Evolutionary conservation across 768 basidiomycete genomes (phyloP).

Genomic region (Suillus brevipes): DNA sequence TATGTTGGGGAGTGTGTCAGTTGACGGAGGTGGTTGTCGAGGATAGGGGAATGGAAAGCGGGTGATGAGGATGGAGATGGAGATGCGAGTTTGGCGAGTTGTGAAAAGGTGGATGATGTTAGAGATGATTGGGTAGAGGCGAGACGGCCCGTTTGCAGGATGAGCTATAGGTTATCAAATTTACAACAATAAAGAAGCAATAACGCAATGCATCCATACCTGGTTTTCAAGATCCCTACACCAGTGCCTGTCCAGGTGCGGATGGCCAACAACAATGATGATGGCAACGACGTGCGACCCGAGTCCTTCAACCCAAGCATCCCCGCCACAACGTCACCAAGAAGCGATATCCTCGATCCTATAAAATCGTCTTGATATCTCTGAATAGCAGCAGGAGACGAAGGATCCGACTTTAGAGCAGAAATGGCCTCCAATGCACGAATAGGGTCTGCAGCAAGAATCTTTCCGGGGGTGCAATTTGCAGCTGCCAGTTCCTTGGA

Average conservation of each 20-base stretch:
- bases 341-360: constrained; percentile 55
- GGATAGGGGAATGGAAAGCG: constrained; percentile 50
- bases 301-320: constrained; percentile 13
- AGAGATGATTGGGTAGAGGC: constrained; percentile 46
- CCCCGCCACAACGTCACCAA: constrained; percentile 42
- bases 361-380: constrained; percentile 63
- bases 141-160: constrained; percentile 64
- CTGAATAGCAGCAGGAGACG: constrained; percentile 53
- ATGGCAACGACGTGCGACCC: constrained; percentile 5
- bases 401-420: constrained; percentile 45
- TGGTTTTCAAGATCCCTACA: constrained; percentile 51
- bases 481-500: constrained; percentile 24
- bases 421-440: constrained; percentile 58
- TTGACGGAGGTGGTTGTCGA: constrained; percentile 60
- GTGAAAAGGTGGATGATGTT: constrained; percentile 39
- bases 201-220: constrained; percentile 31
- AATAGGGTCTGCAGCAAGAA: constrained; percentile 56
- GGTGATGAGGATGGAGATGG: constrained; percentile 24
- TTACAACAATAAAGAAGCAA: not conserved
- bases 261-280: constrained; percentile 22
- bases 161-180: constrained; percentile 44
- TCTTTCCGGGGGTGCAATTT: constrained; percentile 26
- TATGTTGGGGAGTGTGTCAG: constrained; percentile 47
- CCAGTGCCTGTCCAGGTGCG: constrained; percentile 38
- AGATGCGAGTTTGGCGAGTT: constrained; percentile 40